Percentiles rank a stretch among this genome's conserved stretches.
Conservation (phyloP, 768 basidiomycete genomes). For the Tulasnella sp. region DNA sequence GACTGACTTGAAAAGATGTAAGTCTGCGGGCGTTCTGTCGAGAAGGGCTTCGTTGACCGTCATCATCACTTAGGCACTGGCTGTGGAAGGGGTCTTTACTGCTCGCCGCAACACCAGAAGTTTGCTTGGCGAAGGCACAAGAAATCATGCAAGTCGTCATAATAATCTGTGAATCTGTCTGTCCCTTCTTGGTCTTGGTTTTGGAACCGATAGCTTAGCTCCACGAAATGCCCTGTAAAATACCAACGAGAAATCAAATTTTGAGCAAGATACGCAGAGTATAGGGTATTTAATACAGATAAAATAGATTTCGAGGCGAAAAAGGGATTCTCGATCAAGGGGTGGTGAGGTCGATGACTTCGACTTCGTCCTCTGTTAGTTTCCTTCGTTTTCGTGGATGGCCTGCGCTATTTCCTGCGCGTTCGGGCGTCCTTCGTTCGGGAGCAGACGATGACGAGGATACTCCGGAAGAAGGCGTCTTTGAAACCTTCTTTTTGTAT, state of each 20-base stretch:
- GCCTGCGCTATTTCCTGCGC: background rate
- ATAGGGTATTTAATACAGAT: background rate
- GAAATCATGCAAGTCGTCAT: background rate
- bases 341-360: background rate
- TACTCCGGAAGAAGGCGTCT: constrained; percentile 38
- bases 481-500: too few relatives aligned
- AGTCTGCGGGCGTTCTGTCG: background rate
- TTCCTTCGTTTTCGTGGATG: background rate
- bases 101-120: background rate
- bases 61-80: background rate
- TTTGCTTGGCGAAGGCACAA: constrained; percentile 5
- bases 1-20: background rate
- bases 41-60: background rate
- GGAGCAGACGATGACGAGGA: constrained; percentile 37
- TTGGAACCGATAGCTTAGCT: background rate
- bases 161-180: background rate
- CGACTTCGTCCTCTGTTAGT: background rate
- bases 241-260: background rate
- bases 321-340: background rate
- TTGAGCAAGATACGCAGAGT: background rate
- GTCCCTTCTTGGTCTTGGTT: background rate
- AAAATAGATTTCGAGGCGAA: background rate
- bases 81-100: constrained; percentile 7
- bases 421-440: too few relatives aligned
- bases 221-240: background rate